Percentiles rank a stretch among this genome's conserved stretches.
phyloP scores from a whole-genome alignment of 2,329 filamentous ascomycete species.

The Hawksworthiomyces lignivorus region DNA sequence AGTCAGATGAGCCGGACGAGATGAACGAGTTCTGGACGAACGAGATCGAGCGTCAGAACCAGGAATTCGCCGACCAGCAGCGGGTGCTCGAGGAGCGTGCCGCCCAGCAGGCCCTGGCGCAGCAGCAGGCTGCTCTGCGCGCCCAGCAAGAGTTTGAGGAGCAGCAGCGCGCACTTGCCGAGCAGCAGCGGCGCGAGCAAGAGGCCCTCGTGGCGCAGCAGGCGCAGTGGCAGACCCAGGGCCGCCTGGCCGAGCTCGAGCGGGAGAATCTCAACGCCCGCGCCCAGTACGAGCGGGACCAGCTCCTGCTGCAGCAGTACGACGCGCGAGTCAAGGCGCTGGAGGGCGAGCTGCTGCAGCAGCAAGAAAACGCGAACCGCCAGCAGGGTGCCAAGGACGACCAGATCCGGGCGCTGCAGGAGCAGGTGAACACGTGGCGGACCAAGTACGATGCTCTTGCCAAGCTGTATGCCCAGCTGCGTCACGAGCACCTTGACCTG shows the following conservation, averaged over 20 bases:
- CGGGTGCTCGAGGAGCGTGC: conserved; percentile 79
- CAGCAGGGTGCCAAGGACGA: conserved; percentile 88
- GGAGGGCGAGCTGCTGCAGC: conserved; percentile 75
- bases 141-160: conserved; percentile 95
- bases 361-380: conserved; percentile 76
- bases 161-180: conserved; percentile 77
- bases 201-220: conserved; percentile 86
- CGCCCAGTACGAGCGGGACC: conserved; percentile 93
- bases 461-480: conserved; percentile 93
- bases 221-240: conserved; percentile 87
- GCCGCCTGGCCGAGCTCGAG: conserved; percentile 89
- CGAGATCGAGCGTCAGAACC: conserved; percentile 82
- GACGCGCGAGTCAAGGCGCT: conserved; percentile 89
- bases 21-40: conserved; percentile 98
- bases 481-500: conserved; percentile 89
- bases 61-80: conserved; percentile 93
- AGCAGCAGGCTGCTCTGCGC: conserved; percentile 75
- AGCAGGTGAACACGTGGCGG: conserved; percentile 96
- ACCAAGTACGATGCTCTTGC: conserved; percentile 94
- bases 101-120: conserved; percentile 69
- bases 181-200: conserved; percentile 85
- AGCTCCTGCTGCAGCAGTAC: conserved; percentile 94
- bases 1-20: conserved; percentile 77
- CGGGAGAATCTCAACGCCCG: conserved; percentile 90
- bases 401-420: conserved; percentile 84